phyloP scores from a whole-genome alignment of 306 rosid genomes.

The Trifolium repens region DNA sequence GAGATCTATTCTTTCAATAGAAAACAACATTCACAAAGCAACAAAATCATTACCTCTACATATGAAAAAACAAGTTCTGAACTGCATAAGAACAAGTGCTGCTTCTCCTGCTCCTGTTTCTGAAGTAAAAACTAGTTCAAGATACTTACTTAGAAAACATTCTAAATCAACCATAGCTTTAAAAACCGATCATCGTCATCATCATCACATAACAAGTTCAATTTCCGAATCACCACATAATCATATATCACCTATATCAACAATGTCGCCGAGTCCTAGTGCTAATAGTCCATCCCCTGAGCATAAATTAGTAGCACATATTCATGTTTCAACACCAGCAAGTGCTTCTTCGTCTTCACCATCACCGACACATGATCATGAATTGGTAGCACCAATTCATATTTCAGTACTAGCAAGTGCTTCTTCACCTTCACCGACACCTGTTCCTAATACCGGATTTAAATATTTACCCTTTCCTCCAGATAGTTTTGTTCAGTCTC shows the following conservation, averaged over 20 bases:
- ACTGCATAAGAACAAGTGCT: constrained; percentile 52
- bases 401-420: not conserved
- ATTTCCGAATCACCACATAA: constrained; percentile 38
- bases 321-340: not conserved
- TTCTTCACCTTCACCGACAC: constrained; percentile 24
- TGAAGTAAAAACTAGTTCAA: not conserved
- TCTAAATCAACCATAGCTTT: constrained; percentile 24
- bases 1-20: not conserved
- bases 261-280: constrained; percentile 29
- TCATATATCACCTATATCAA: constrained; percentile 18
- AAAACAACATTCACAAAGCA: too few species aligned
- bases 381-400: not conserved
- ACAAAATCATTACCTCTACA: too few species aligned
- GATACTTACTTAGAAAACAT: constrained; percentile 40
- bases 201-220: constrained; percentile 48
- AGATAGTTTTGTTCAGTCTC: constrained; percentile 2
- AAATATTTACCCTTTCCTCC: constrained; percentile 32
- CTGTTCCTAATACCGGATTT: not conserved
- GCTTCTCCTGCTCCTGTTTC: constrained; percentile 32
- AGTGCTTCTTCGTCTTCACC: not conserved
- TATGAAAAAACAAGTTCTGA: not conserved
- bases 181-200: constrained; percentile 20
- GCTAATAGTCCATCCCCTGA: not conserved
- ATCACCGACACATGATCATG: not conserved
- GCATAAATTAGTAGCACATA: not conserved